Percentiles rank a stretch among this genome's conserved stretches.
phyloP scores from a whole-genome alignment of 371 early-diverging fungal species.

The Capillidium heterosporum region DNA sequence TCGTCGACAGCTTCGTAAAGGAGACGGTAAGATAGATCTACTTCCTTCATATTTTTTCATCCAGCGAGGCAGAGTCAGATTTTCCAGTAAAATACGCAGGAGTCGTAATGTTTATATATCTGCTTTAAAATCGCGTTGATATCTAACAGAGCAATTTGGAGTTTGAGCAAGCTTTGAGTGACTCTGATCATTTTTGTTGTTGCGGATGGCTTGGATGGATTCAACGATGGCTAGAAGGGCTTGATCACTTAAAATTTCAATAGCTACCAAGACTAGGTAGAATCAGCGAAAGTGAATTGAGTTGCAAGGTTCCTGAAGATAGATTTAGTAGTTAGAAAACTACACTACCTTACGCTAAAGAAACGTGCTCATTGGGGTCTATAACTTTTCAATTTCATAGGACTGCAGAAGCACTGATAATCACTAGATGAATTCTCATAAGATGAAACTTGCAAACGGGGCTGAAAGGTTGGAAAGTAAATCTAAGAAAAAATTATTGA shows the following conservation, averaged over 20 bases:
- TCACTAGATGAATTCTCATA: slow-evolving; percentile 70
- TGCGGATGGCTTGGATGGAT: slow-evolving; percentile 23
- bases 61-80: slow-evolving; percentile 83
- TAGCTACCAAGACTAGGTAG: slow-evolving; percentile 75
- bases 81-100: slow-evolving; percentile 88
- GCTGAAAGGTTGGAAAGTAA: slow-evolving; percentile 67
- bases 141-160: slow-evolving; percentile 31
- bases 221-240: slow-evolving; percentile 40
- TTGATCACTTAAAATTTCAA: slow-evolving; percentile 77
- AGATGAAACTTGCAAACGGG: slow-evolving; percentile 68
- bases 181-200: slow-evolving; percentile 26
- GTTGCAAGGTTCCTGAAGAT: slow-evolving; percentile 53
- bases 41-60: slow-evolving; percentile 79
- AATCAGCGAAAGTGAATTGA: slow-evolving; percentile 69
- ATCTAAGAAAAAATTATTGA: slow-evolving; percentile 17
- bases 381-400: slow-evolving; percentile 78
- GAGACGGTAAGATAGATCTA: slow-evolving; percentile 68
- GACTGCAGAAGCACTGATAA: slow-evolving; percentile 74
- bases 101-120: slow-evolving; percentile 89
- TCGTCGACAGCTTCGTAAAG: slow-evolving; percentile 82
- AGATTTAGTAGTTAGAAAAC: background rate
- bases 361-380: slow-evolving; percentile 43
- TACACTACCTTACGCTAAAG: slow-evolving; percentile 31
- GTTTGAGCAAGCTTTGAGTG: slow-evolving; percentile 23
- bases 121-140: slow-evolving; percentile 46